Percentiles rank a stretch among this genome's conserved stretches.
phyloP scores from a whole-genome alignment of 306 rosid species.

The Quercus robur region DNA sequence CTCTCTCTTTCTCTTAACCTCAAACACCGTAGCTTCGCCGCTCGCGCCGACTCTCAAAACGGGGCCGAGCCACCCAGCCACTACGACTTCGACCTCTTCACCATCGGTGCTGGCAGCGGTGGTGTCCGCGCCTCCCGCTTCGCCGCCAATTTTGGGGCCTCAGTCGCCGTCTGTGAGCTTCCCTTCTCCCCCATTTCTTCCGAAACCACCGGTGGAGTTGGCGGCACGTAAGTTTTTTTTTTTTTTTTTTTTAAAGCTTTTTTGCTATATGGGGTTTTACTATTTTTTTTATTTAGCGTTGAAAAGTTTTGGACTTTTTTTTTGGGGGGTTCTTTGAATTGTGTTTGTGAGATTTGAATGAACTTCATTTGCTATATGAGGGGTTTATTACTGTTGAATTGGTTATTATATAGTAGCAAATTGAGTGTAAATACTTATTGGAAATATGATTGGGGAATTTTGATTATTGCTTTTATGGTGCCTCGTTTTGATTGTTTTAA shows the following conservation, averaged over 20 bases:
- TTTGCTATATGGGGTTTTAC: too few species aligned
- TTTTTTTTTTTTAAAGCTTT: background rate
- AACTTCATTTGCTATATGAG: background rate
- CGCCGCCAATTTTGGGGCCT: constrained; percentile 70
- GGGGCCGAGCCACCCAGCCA: constrained; percentile 44
- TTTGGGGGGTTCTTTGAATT: background rate
- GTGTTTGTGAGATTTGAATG: background rate
- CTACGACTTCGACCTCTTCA: constrained; percentile 86
- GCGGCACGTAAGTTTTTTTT: constrained; percentile 75
- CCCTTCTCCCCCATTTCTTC: constrained; percentile 90
- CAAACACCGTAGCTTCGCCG: constrained; percentile 27
- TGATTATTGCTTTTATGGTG: background rate
- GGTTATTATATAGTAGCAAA: background rate
- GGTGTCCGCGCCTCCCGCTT: constrained; percentile 93
- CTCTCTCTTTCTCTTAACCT: constrained; percentile 1
- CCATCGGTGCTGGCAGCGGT: constrained; percentile 94
- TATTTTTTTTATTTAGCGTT: background rate
- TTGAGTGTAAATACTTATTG: background rate
- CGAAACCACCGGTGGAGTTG: constrained; percentile 83
- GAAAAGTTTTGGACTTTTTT: background rate
- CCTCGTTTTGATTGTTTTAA: background rate
- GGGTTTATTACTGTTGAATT: background rate
- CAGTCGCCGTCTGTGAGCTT: constrained; percentile 87
- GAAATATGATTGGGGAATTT: background rate
- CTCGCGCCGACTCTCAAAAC: constrained; percentile 47